Evolutionary conservation across 129 eudicot species (phyloP).

Genomic region (Apium graveolens): DNA sequence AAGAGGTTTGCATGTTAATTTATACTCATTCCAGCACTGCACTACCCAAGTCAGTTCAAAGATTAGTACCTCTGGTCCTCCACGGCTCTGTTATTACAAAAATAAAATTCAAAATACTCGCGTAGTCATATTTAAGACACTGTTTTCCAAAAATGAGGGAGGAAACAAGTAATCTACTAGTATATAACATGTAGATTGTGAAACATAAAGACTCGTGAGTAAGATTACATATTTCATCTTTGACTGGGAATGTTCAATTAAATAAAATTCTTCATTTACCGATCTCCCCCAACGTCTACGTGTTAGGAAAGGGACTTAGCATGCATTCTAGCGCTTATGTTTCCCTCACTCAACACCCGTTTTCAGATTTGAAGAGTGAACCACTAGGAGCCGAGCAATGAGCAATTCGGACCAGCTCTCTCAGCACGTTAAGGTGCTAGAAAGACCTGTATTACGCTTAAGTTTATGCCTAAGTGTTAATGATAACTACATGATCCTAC

Average conservation of each 20-base stretch:
- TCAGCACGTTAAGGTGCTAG: not conserved
- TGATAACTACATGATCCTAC: too few relatives aligned
- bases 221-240: not conserved
- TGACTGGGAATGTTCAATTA: not conserved
- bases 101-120: not conserved
- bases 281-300: not conserved
- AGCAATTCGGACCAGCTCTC: not conserved
- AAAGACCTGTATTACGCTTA: not conserved
- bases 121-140: constrained; percentile 1
- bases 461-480: not conserved
- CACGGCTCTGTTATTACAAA: not conserved
- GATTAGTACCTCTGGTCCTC: not conserved
- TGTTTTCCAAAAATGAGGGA: not conserved
- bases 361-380: not conserved
- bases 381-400: not conserved
- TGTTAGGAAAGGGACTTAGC: not conserved
- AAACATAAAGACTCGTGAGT: not conserved
- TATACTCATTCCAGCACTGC: not conserved
- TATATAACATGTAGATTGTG: not conserved
- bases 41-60: constrained; percentile 5
- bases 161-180: not conserved
- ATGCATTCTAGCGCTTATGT: not conserved
- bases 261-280: not conserved
- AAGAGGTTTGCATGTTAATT: not conserved
- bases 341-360: not conserved